Percentiles rank a stretch among this genome's conserved stretches.
These are phyloP conservation scores for Aphanomyces astaci DNA, from an alignment of 352 stramenopile species.

Conservation along the genomic window DNA sequence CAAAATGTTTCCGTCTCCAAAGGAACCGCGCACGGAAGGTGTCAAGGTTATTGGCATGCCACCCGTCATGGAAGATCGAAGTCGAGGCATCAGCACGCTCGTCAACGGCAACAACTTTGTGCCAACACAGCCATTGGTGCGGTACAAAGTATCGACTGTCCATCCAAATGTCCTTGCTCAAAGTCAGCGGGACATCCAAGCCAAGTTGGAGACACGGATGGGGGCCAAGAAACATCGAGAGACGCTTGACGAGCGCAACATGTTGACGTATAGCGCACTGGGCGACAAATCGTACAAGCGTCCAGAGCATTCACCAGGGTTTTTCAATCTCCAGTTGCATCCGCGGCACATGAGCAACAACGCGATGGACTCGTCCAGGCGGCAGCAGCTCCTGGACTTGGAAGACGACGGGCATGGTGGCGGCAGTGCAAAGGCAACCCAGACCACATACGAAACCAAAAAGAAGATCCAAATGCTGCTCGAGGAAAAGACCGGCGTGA, in stretches of 20 bases:
- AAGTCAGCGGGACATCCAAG: background rate
- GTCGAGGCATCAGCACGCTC: slow-evolving; percentile 1
- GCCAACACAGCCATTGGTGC: background rate
- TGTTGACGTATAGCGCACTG: background rate
- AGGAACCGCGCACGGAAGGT: slow-evolving; percentile 13
- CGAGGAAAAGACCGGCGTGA: slow-evolving; percentile 3
- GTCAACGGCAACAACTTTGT: slow-evolving; percentile 15
- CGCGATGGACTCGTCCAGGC: background rate
- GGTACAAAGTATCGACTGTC: background rate
- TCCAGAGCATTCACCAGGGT: slow-evolving; percentile 1
- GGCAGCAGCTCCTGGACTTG: background rate
- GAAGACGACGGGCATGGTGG: background rate
- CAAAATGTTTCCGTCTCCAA: background rate
- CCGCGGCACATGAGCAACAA: slow-evolving; percentile 6
- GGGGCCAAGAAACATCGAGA: slow-evolving; percentile 6
- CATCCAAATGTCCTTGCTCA: slow-evolving; percentile 5
- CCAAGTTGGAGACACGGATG: slow-evolving; percentile 10
- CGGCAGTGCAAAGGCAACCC: too few relatives aligned
- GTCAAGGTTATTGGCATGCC: slow-evolving; percentile 15
- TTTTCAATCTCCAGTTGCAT: slow-evolving; percentile 19
- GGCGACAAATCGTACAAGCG: slow-evolving; percentile 19
- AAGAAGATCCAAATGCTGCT: slow-evolving; percentile 20
- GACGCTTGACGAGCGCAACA: slow-evolving; percentile 11
- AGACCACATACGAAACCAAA: slow-evolving; percentile 13
- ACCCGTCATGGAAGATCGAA: slow-evolving; percentile 1